Evolutionary conservation across 202 grass and related monocot genomes (phyloP).

Genomic region (Panicum virgatum): DNA sequence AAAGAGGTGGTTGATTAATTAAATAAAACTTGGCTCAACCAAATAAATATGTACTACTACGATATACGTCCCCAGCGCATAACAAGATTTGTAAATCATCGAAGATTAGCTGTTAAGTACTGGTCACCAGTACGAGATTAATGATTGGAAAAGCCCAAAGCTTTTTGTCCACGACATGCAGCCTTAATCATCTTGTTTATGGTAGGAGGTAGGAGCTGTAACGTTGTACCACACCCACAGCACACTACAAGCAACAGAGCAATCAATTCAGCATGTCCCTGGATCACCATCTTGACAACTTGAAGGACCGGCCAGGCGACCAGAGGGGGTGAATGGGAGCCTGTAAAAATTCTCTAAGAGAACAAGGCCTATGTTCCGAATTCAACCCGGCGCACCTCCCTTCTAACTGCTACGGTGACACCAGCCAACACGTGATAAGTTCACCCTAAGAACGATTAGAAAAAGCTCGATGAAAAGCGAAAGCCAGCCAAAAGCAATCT

Average conservation of each 20-base stretch:
- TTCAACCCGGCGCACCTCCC: too few species aligned
- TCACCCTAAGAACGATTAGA: too few species aligned
- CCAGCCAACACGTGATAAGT: too few species aligned
- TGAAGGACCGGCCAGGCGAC: too few species aligned
- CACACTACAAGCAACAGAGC: background rate
- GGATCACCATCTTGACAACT: background rate
- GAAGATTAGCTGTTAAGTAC: constrained; percentile 20
- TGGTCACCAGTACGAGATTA: background rate
- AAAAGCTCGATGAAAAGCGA: too few species aligned
- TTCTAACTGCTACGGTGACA: too few species aligned
- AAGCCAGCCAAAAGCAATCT: too few species aligned
- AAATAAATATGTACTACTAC: too few species aligned
- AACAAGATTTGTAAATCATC: background rate
- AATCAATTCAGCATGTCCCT: background rate
- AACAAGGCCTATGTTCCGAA: too few species aligned
- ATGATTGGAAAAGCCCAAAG: constrained; percentile 32
- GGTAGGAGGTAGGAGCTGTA: constrained; percentile 3
- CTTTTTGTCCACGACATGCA: constrained; percentile 28
- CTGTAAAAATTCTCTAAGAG: too few species aligned
- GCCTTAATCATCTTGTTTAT: constrained; percentile 9
- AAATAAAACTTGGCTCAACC: background rate
- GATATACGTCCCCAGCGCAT: background rate
- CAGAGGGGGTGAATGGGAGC: too few species aligned
- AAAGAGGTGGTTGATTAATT: background rate
- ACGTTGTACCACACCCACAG: background rate